A percentile compares a stretch with the other conserved stretches of the same genome.
These are phyloP conservation scores for Aspergillus aculeatinus DNA, from an alignment of 2,329 filamentous ascomycete species.

Conservation along the genomic window DNA sequence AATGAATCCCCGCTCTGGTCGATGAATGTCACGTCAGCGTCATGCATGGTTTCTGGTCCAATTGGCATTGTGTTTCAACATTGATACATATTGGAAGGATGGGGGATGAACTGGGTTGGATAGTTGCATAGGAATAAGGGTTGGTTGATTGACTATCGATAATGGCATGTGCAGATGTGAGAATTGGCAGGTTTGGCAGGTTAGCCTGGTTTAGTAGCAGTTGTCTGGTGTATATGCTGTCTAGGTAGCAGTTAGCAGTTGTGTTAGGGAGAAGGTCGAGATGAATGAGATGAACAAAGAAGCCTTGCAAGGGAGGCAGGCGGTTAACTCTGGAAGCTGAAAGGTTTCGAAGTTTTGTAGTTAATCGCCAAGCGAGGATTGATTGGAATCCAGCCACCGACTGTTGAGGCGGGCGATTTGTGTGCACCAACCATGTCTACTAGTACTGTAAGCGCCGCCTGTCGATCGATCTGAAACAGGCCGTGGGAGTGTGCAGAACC, in stretches of 20 bases:
- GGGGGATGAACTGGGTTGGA: background rate
- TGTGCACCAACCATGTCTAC: background rate
- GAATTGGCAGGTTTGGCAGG: too few relatives aligned
- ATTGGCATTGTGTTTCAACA: slow-evolving; percentile 16
- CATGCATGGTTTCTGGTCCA: slow-evolving; percentile 5
- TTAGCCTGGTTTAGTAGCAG: too few relatives aligned
- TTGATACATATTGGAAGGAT: slow-evolving; percentile 5
- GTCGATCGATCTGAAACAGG: background rate
- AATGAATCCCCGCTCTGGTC: slow-evolving; percentile 10
- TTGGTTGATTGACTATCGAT: background rate
- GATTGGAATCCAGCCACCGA: background rate
- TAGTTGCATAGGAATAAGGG: background rate
- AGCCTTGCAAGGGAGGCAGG: too few relatives aligned
- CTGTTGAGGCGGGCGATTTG: background rate
- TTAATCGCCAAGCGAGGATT: background rate
- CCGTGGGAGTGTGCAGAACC: background rate
- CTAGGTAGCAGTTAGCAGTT: too few relatives aligned
- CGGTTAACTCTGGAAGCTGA: too few relatives aligned
- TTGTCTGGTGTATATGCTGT: too few relatives aligned
- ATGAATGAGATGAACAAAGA: background rate
- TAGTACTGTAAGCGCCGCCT: background rate
- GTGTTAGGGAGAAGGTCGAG: background rate
- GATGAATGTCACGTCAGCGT: slow-evolving; percentile 11
- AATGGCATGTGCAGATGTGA: too few relatives aligned
- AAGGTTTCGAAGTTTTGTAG: too few relatives aligned